Conservation (phyloP, 805 yeast species). For the Wickerhamomyces kurtzmanii region DNA sequence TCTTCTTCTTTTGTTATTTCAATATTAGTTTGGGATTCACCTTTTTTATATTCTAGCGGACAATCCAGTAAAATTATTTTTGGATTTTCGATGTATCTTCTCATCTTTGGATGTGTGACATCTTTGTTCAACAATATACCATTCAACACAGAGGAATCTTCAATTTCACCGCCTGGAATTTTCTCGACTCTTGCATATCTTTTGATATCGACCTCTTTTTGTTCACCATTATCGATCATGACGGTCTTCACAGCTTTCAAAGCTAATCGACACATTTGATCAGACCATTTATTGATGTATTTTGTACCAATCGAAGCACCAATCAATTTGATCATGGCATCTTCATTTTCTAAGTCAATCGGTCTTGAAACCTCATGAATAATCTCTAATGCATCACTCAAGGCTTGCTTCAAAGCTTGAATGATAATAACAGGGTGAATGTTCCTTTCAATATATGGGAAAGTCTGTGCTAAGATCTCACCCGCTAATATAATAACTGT, state of each 20-base stretch:
- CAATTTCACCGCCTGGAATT: slow-evolving; percentile 96
- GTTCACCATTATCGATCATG: slow-evolving; percentile 45
- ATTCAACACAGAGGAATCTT: slow-evolving; percentile 78
- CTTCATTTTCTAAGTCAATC: slow-evolving; percentile 76
- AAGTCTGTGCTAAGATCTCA: slow-evolving; percentile 90
- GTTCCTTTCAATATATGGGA: slow-evolving; percentile 88
- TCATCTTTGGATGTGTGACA: slow-evolving; percentile 98
- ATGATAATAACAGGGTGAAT: slow-evolving; percentile 96
- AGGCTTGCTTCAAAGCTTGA: slow-evolving; percentile 85
- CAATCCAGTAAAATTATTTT: slow-evolving; percentile 85
- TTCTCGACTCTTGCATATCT: slow-evolving; percentile 91
- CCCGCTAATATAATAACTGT: slow-evolving; percentile 96
- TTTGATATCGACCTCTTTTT: slow-evolving; percentile 84
- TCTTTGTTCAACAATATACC: slow-evolving; percentile 94
- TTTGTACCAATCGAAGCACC: slow-evolving; percentile 94
- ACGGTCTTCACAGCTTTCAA: slow-evolving; percentile 85
- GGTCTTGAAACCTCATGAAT: slow-evolving; percentile 77
- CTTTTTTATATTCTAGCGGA: slow-evolving; percentile 96
- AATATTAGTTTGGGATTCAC: slow-evolving; percentile 96
- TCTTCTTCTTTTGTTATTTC: slow-evolving; percentile 95
- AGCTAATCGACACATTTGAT: slow-evolving; percentile 83
- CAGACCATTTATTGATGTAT: slow-evolving; percentile 85
- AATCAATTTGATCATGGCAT: slow-evolving; percentile 78
- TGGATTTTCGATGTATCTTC: slow-evolving; percentile 81
- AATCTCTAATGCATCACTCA: slow-evolving; percentile 82